phyloP scores from a whole-genome alignment of 495 filamentous ascomycete species.

The Bacidia gigantensis region DNA sequence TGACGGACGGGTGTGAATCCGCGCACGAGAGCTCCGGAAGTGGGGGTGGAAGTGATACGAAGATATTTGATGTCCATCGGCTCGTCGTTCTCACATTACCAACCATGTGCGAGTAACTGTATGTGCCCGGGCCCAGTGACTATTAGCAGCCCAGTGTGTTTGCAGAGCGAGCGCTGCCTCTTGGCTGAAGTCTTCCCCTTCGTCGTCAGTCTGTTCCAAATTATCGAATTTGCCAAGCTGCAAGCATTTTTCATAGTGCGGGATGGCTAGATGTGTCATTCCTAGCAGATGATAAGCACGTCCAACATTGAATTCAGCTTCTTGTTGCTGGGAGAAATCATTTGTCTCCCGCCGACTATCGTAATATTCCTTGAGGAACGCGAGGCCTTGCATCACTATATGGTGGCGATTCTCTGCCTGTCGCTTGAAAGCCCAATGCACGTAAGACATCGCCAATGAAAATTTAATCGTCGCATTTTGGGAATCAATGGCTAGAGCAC shows the following conservation, averaged over 20 bases:
- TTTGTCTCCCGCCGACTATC: slow-evolving; percentile 29
- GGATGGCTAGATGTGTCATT: slow-evolving; percentile 59
- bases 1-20: no score
- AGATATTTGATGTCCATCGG: no score
- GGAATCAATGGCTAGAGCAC: slow-evolving; percentile 68
- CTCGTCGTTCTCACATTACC: slow-evolving; percentile 35
- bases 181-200: slow-evolving; percentile 45
- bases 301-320: slow-evolving; percentile 83
- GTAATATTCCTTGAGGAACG: slow-evolving; percentile 70
- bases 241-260: slow-evolving; percentile 53
- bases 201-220: slow-evolving; percentile 17
- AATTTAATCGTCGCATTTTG: slow-evolving; percentile 66
- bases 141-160: slow-evolving; percentile 48
- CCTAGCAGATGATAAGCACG: slow-evolving; percentile 71
- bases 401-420: slow-evolving; percentile 83
- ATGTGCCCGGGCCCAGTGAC: slow-evolving; percentile 42
- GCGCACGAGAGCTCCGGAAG: no score
- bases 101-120: slow-evolving; percentile 45
- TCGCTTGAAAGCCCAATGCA: slow-evolving; percentile 75
- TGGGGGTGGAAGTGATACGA: no score
- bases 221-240: slow-evolving; percentile 25
- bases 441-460: slow-evolving; percentile 51
- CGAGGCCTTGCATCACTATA: slow-evolving; percentile 66
- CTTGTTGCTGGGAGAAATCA: slow-evolving; percentile 43
- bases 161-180: slow-evolving; percentile 73